Evolutionary conservation across 2,329 filamentous ascomycete species (phyloP).

Genomic region (Stylonectria norvegica): DNA sequence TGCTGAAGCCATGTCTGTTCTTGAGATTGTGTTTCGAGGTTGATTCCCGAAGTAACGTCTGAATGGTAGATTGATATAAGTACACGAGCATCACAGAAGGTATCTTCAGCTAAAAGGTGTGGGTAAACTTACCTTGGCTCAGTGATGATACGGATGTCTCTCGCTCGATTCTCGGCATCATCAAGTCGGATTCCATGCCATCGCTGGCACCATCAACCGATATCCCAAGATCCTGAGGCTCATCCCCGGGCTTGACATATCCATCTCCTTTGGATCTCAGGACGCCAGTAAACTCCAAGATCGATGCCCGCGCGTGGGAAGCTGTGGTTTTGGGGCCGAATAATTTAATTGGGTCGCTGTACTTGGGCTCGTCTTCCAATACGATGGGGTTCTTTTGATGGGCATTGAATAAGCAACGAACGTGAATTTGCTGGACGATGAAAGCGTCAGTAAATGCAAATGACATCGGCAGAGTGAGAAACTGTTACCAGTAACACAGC

Average conservation of each 20-base stretch:
- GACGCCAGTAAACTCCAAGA: constrained; percentile 10
- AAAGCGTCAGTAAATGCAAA: background rate
- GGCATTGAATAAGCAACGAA: constrained; percentile 4
- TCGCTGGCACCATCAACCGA: background rate
- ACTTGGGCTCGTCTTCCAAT: constrained; percentile 6
- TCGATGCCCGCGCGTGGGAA: constrained; percentile 4
- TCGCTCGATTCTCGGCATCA: too few species aligned
- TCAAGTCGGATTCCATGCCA: too few species aligned
- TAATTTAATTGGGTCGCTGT: background rate
- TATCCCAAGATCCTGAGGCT: constrained; percentile 6
- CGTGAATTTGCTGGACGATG: constrained; percentile 7
- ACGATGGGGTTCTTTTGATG: constrained; percentile 1
- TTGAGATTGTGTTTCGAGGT: too few species aligned
- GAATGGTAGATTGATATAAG: too few species aligned
- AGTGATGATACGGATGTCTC: too few species aligned
- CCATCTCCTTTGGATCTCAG: constrained; percentile 2
- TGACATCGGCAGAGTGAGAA: background rate
- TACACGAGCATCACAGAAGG: too few species aligned
- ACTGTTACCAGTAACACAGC: constrained; percentile 4
- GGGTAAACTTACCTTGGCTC: too few species aligned
- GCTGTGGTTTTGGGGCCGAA: constrained; percentile 2
- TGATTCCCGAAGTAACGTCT: too few species aligned
- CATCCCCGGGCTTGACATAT: constrained; percentile 6
- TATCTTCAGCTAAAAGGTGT: too few species aligned
- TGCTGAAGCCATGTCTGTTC: too few species aligned